Conservation (phyloP, 2,329 filamentous ascomycete genomes). For the Periconia sp. region DNA sequence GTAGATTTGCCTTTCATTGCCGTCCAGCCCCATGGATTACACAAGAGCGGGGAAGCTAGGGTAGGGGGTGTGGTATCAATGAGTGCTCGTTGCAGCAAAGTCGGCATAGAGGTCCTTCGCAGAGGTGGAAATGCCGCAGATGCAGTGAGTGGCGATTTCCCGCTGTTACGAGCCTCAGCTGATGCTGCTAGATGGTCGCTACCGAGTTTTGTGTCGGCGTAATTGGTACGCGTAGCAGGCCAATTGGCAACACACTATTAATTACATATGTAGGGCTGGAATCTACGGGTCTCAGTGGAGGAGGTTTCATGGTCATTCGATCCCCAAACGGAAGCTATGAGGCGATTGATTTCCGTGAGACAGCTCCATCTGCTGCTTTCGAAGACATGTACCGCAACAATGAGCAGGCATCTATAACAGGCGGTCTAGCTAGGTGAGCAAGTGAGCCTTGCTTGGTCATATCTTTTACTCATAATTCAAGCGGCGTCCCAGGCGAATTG, state of each 20-base stretch:
- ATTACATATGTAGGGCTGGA: no score
- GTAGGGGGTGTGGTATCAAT: constrained; percentile 57
- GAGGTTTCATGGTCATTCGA: constrained; percentile 86
- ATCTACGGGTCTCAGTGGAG: constrained; percentile 90
- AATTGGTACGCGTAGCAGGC: constrained; percentile 56
- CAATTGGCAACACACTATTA: no score
- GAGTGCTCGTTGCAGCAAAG: constrained; percentile 51
- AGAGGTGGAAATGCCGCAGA: constrained; percentile 61
- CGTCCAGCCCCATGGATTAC: no score
- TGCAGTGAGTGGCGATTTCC: no score
- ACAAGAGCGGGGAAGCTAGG: no score
- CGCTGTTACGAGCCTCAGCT: no score
- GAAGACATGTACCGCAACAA: constrained; percentile 86
- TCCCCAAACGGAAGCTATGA: constrained; percentile 75
- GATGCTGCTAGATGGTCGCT: no score
- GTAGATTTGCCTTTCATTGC: no score
- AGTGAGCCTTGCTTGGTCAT: no score
- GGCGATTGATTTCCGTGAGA: constrained; percentile 87
- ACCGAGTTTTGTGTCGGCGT: constrained; percentile 56
- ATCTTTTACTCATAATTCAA: no score
- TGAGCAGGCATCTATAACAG: constrained; percentile 67
- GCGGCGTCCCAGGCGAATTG: constrained; percentile 75
- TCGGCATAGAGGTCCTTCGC: constrained; percentile 55
- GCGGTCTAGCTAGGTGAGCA: constrained; percentile 74
- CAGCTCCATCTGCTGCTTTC: constrained; percentile 79